phyloP scores from a whole-genome alignment of 768 basidiomycete species.

The Rhodocollybia butyracea region DNA sequence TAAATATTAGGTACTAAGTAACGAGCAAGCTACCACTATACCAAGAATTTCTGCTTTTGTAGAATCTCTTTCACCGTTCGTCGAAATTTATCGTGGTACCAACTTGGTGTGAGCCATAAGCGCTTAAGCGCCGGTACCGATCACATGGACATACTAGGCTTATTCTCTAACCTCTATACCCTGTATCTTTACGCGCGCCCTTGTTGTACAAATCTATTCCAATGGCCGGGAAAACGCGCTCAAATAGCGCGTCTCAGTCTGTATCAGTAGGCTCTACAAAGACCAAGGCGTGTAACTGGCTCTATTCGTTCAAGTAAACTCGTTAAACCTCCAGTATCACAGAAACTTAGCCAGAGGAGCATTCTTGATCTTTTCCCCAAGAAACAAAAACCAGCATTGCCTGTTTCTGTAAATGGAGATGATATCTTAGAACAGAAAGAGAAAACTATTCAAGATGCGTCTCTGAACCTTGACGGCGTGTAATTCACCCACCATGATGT shows the following conservation, averaged over 20 bases:
- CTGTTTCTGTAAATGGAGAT: background rate
- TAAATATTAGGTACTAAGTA: no score
- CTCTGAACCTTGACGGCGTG: background rate
- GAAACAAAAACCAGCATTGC: background rate
- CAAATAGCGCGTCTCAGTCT: background rate
- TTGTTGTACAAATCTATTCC: background rate
- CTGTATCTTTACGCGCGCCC: no score
- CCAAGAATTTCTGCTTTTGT: no score
- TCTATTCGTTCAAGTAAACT: background rate
- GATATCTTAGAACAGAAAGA: background rate
- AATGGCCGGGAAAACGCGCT: slow-evolving; percentile 21
- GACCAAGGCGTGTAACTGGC: slow-evolving; percentile 21
- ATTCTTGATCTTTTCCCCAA: slow-evolving; percentile 18
- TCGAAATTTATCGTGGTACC: no score
- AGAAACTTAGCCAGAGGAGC: slow-evolving; percentile 21
- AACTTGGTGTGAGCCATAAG: no score
- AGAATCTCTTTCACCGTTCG: no score
- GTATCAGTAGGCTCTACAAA: slow-evolving; percentile 15
- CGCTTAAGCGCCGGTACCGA: no score
- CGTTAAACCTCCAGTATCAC: background rate
- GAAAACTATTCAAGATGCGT: background rate
- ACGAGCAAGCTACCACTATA: no score
- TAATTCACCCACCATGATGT: no score
- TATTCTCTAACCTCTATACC: no score
- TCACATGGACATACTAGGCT: no score